Evolutionary conservation across 768 basidiomycete species (phyloP).

Genomic region (Agrocybe pediades): DNA sequence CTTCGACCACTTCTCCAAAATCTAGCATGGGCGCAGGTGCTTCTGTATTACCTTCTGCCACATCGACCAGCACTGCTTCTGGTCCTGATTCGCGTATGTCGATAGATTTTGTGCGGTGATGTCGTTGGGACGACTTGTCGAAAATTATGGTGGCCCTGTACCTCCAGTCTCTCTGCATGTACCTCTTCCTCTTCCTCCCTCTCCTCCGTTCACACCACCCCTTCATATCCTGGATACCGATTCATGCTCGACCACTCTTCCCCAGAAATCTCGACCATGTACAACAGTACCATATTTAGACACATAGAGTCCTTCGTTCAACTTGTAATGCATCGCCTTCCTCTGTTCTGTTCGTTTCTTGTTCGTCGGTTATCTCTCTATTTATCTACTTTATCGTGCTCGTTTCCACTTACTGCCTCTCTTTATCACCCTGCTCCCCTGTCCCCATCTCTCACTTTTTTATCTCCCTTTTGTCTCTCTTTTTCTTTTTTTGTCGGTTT

Average conservation of each 20-base stretch:
- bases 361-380: background rate
- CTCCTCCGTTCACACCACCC: background rate
- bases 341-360: background rate
- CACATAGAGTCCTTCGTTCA: constrained; percentile 1
- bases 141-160: background rate
- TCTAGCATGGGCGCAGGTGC: no score
- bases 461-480: background rate
- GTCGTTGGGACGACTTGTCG: background rate
- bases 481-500: background rate
- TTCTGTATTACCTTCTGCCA: constrained; percentile 5
- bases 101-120: constrained; percentile 23
- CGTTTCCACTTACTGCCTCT: background rate
- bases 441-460: background rate
- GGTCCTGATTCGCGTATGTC: constrained; percentile 19
- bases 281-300: constrained; percentile 2
- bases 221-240: background rate
- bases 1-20: constrained; percentile 24
- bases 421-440: background rate
- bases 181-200: background rate
- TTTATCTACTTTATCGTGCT: background rate
- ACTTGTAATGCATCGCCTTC: background rate
- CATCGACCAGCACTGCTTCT: background rate
- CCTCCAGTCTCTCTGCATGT: background rate
- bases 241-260: background rate
- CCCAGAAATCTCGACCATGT: background rate